Conservation (phyloP, 2,329 filamentous ascomycete species). For the Claviceps fusiformis region DNA sequence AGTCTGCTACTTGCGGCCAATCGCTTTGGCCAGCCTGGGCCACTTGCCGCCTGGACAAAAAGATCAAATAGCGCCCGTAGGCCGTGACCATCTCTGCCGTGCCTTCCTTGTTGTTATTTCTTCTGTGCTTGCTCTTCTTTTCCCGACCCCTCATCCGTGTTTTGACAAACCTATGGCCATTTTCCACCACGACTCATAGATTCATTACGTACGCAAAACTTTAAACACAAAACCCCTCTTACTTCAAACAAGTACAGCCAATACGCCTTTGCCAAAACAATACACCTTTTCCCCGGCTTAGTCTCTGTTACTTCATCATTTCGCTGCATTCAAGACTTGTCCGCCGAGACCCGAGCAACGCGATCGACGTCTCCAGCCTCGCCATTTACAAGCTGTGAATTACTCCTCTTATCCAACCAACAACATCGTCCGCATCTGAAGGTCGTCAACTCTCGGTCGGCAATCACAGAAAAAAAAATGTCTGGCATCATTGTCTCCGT, state of each 20-base stretch:
- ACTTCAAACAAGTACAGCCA: not conserved
- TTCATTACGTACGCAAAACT: not conserved
- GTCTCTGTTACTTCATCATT: not conserved
- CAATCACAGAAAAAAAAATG: constrained; percentile 8
- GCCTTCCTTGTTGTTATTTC: not conserved
- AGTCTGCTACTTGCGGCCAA: not conserved
- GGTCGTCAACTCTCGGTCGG: not conserved
- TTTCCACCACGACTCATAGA: not conserved
- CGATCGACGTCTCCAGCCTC: not conserved
- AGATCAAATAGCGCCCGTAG: not conserved
- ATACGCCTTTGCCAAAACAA: not conserved
- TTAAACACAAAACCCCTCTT: not conserved
- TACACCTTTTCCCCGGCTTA: not conserved
- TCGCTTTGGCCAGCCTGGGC: not conserved
- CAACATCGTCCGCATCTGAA: too few species aligned
- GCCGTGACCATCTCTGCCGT: not conserved
- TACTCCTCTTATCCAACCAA: not conserved
- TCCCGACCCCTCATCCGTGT: not conserved
- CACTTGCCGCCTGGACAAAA: not conserved
- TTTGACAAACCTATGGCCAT: not conserved
- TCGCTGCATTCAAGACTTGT: not conserved
- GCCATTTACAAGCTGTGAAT: not conserved
- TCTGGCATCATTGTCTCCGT: constrained; percentile 28
- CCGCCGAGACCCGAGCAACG: not conserved
- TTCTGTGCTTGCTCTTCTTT: not conserved